A percentile compares a stretch with the other conserved stretches of the same genome.
phyloP scores from a whole-genome alignment of 345 rosid species.

The Aurinia saxatilis region DNA sequence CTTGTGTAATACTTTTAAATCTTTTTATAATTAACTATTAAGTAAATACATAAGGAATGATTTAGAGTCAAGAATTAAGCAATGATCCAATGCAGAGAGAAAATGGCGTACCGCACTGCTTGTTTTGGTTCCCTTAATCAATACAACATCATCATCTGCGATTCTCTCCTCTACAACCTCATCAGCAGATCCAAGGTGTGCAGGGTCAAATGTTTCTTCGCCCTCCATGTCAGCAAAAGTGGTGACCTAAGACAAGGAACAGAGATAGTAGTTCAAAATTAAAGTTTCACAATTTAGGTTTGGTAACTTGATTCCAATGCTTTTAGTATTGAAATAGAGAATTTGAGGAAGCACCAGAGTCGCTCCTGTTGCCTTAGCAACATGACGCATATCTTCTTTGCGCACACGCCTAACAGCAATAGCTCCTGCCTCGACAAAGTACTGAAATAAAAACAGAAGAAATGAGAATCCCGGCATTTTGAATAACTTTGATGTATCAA shows the following conservation, averaged over 20 bases:
- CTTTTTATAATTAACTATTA: not conserved
- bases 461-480: not conserved
- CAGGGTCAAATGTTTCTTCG: constrained; percentile 88
- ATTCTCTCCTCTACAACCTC: constrained; percentile 94
- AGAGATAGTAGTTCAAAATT: not conserved
- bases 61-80: not conserved
- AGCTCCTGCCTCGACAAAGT: constrained; percentile 95
- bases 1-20: not conserved
- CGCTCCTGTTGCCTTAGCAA: constrained; percentile 98
- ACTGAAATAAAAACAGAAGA: constrained; percentile 42
- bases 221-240: constrained; percentile 99
- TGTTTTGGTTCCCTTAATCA: constrained; percentile 89
- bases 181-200: constrained; percentile 74
- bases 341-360: constrained; percentile 50
- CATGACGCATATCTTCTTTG: constrained; percentile 96
- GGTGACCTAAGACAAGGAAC: constrained; percentile 49
- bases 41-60: not conserved
- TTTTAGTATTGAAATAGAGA: not conserved
- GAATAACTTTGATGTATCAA: not conserved
- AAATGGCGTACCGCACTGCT: constrained; percentile 63
- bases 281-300: not conserved
- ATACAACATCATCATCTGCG: constrained; percentile 84
- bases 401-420: constrained; percentile 95
- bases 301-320: constrained; percentile 3
- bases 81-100: not conserved